Percentiles rank a stretch among this genome's conserved stretches.
Evolutionary conservation across 805 yeast genomes (phyloP).

Genomic region (Wickerhamiella siamensis): DNA sequence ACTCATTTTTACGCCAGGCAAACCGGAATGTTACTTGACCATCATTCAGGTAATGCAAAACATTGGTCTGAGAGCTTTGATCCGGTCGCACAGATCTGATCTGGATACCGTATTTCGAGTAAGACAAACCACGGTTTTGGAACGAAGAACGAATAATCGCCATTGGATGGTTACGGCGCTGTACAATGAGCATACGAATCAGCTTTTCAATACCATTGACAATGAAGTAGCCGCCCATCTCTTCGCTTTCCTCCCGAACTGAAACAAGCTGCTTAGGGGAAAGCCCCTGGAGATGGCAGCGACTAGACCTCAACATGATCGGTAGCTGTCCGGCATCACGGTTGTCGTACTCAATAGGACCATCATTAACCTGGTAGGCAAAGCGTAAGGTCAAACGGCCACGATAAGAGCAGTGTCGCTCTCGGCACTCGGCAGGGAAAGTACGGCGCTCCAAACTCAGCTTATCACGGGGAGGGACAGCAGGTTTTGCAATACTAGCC

Average conservation of each 20-base stretch:
- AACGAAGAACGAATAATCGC: constrained; percentile 92
- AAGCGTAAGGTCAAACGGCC: constrained; percentile 67
- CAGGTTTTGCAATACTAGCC: constrained; percentile 76
- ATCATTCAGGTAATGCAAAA: constrained; percentile 85
- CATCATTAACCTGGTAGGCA: constrained; percentile 78
- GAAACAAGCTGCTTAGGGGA: constrained; percentile 71
- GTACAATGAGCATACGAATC: constrained; percentile 94
- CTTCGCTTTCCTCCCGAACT: constrained; percentile 82
- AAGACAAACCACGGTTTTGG: constrained; percentile 83
- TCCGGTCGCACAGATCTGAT: constrained; percentile 90
- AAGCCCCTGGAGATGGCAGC: constrained; percentile 78
- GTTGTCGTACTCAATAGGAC: constrained; percentile 60
- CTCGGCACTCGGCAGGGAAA: constrained; percentile 80
- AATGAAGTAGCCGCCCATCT: constrained; percentile 89
- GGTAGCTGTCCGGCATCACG: constrained; percentile 90
- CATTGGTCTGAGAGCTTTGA: constrained; percentile 95
- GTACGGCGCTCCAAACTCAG: constrained; percentile 63
- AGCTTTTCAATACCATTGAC: constrained; percentile 95
- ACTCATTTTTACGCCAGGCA: constrained; percentile 94
- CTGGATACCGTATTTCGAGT: constrained; percentile 83
- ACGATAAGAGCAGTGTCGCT: constrained; percentile 69
- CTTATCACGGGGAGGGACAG: constrained; percentile 59
- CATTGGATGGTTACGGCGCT: constrained; percentile 96
- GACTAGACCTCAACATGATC: constrained; percentile 75
- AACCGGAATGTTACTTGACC: constrained; percentile 95